Base-by-base conservation (phyloP, 108 stramenopile genomes). In the Nitzschia inconspicua region DNA sequence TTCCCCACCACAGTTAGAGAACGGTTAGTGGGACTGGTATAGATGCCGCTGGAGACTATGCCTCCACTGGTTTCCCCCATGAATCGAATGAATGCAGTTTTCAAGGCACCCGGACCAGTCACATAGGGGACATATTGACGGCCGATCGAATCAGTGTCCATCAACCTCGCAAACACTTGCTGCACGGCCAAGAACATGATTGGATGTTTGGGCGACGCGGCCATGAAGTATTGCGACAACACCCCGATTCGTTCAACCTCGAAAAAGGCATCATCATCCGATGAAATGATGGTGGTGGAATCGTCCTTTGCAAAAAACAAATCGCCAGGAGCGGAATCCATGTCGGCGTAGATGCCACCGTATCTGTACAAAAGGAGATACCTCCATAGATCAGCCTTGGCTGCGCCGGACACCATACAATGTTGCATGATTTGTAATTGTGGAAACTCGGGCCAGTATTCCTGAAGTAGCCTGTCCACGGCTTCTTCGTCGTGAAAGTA, bases 401-500 rank as follows among this genome's bases (percentile, higher is more conserved):
- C 66, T 0, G 83, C 86, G 10, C 79, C 84, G 0, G 49, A 26
- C 1, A 60, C 64, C 25, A 71, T 43, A 47, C 88, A 89, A 9
- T 57, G 34, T 35, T 79, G 44, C 18, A 59, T 48, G 29, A 63
- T 35, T 27, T 78, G 75, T 27, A 89, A 24, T 20, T 70, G 66
- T 30, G 87, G 87, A 65, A 83, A 83, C 28, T 73, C 72, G 22
- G 61, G 67, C 75, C 73, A 79, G 37, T 27, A 2, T 18, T 69
- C 47, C 19, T 78, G 37, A 24, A 85, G 47, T 10, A 89, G 63
- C 14, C 68, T 51, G 39, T 84, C 40, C 19, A 89, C 50, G 20
- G 84, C 88, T 8, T 40, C 63, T 63, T 89, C 88, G 47, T 85
- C 82, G 54, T 89, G 84, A 23, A 85, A 77, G 28, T 67, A 78